These are phyloP conservation scores for Mucor velutinosus DNA, from an alignment of 371 early-diverging fungal species.

Conservation along the genomic window DNA sequence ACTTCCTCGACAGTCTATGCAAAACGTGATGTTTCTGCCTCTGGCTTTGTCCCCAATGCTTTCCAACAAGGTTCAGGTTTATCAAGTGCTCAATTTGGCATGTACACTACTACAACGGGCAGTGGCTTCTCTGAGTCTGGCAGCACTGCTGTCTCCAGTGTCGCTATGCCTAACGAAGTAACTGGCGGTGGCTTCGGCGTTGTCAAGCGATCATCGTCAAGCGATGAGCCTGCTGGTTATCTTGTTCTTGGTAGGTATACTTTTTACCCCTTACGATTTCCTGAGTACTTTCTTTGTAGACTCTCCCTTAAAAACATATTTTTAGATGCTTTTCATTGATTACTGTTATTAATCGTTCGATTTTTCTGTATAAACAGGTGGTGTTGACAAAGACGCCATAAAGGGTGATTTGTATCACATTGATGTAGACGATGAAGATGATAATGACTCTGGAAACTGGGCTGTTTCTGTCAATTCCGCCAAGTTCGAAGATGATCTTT, in stretches of 20 bases:
- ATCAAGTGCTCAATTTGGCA: constrained; percentile 47
- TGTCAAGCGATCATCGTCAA: constrained; percentile 1
- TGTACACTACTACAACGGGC: constrained; percentile 30
- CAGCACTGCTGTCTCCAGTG: background rate
- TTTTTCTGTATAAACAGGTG: constrained; percentile 30
- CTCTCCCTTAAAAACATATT: background rate
- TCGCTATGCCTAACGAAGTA: background rate
- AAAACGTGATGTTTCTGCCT: constrained; percentile 36
- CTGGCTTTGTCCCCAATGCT: constrained; percentile 45
- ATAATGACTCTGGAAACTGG: constrained; percentile 37
- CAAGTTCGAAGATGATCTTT: constrained; percentile 33
- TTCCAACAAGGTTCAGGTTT: constrained; percentile 39
- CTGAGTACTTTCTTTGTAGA: background rate
- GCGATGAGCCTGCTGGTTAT: constrained; percentile 43
- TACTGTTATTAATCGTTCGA: background rate
- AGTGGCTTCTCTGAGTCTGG: constrained; percentile 34
- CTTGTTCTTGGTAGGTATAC: constrained; percentile 39
- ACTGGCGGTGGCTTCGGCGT: constrained; percentile 28
- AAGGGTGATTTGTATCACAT: constrained; percentile 43
- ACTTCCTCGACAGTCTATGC: constrained; percentile 16
- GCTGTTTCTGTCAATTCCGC: constrained; percentile 46
- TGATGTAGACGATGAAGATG: constrained; percentile 16
- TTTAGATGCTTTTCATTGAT: constrained; percentile 2
- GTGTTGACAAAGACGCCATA: constrained; percentile 43
- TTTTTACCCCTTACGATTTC: background rate